Percentiles rank a stretch among this genome's conserved stretches.
Conservation (phyloP, 805 yeast species). For the Hyphopichia homilentoma region DNA sequence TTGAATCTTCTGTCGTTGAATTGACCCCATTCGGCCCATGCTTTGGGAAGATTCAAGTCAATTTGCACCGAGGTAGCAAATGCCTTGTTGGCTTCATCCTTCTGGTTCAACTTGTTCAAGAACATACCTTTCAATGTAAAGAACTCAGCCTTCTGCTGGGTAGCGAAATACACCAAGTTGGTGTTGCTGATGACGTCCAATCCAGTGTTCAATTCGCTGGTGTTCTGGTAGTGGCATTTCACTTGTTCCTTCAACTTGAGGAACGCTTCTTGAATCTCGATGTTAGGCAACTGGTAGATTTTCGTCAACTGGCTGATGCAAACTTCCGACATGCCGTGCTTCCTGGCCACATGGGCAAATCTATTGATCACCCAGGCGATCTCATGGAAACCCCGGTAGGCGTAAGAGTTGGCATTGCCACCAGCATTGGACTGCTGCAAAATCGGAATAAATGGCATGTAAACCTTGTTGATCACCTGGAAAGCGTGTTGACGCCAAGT, state of each 20-base stretch:
- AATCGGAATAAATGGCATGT: slow-evolving; percentile 87
- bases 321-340: slow-evolving; percentile 95
- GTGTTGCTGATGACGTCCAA: slow-evolving; percentile 96
- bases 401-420: slow-evolving; percentile 82
- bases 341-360: slow-evolving; percentile 97
- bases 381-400: slow-evolving; percentile 97
- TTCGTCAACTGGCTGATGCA: slow-evolving; percentile 89
- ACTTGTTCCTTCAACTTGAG: slow-evolving; percentile 95
- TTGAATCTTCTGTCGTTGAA: slow-evolving; percentile 86
- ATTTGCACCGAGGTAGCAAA: slow-evolving; percentile 97
- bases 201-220: slow-evolving; percentile 88
- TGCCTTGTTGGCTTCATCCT: slow-evolving; percentile 95
- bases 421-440: slow-evolving; percentile 65
- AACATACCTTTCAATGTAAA: slow-evolving; percentile 98
- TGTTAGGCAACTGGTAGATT: slow-evolving; percentile 93
- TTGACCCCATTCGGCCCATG: slow-evolving; percentile 99
- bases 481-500: slow-evolving; percentile 99
- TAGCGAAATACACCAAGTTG: slow-evolving; percentile 90
- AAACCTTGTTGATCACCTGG: slow-evolving; percentile 90
- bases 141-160: slow-evolving; percentile 97
- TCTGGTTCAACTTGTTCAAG: slow-evolving; percentile 81
- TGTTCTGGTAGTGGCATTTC: slow-evolving; percentile 92
- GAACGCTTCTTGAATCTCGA: slow-evolving; percentile 97
- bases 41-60: slow-evolving; percentile 90
- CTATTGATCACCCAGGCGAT: slow-evolving; percentile 98